A percentile compares a stretch with the other conserved stretches of the same genome.
Conservation (phyloP, 768 basidiomycete species). For the Serpula lacrymans region DNA sequence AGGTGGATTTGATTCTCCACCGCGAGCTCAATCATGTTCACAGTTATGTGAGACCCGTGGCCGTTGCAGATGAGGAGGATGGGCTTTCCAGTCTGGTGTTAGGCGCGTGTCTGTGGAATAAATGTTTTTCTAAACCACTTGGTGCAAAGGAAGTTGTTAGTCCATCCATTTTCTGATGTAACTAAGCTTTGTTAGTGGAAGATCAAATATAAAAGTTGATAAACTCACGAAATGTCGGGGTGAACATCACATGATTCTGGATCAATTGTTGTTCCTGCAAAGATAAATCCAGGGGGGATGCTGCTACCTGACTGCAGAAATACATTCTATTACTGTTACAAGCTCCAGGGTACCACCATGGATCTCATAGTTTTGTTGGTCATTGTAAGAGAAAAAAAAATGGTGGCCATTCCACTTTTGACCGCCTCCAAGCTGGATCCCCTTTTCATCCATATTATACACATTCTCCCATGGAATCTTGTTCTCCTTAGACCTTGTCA, state of each 20-base stretch:
- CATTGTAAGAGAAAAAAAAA: constrained; percentile 20
- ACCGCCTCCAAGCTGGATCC: constrained; percentile 27
- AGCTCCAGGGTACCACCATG: constrained; percentile 37
- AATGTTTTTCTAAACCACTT: constrained; percentile 40
- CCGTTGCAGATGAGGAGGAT: constrained; percentile 44
- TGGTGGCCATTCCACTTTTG: constrained; percentile 11
- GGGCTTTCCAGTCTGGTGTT: constrained; percentile 21
- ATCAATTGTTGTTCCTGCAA: constrained; percentile 24
- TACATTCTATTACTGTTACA: constrained; percentile 43
- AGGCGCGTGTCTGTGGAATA: constrained; percentile 30
- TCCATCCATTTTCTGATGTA: constrained; percentile 40
- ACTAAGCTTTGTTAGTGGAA: constrained; percentile 12
- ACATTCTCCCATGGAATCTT: constrained; percentile 28
- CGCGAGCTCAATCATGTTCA: constrained; percentile 23
- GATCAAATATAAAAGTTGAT: not conserved
- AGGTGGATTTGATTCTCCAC: constrained; percentile 25
- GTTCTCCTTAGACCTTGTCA: constrained; percentile 11
- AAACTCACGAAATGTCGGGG: constrained; percentile 17
- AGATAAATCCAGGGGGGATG: constrained; percentile 36
- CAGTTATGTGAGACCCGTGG: constrained; percentile 38
- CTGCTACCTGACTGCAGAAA: constrained; percentile 38
- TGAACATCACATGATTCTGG: constrained; percentile 22
- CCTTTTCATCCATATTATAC: constrained; percentile 38
- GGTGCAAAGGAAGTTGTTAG: constrained; percentile 28
- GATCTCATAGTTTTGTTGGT: constrained; percentile 16